phyloP scores from a whole-genome alignment of 1,139 yeast species.

The Pneumocystis oryctolagi region DNA sequence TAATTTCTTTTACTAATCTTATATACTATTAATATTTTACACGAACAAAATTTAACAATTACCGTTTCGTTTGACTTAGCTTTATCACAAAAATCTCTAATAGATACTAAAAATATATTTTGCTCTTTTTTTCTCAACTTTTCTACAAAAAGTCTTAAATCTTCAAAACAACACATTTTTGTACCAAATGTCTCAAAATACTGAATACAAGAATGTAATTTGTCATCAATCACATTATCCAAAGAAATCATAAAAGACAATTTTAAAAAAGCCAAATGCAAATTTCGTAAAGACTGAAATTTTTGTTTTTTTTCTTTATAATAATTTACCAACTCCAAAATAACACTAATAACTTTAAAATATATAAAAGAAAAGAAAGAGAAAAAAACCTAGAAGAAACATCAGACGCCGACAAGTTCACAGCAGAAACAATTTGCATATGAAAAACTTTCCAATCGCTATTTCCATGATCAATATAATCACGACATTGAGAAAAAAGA shows the following conservation, averaged over 20 bases:
- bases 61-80: background rate
- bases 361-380: background rate
- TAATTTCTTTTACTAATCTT: constrained; percentile 13
- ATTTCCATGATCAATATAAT: constrained; percentile 2
- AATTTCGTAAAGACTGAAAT: constrained; percentile 2
- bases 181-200: constrained; percentile 35
- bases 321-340: background rate
- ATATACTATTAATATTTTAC: background rate
- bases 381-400: background rate
- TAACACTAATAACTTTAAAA: background rate
- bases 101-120: constrained; percentile 7
- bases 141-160: constrained; percentile 31
- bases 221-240: background rate
- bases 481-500: constrained; percentile 1
- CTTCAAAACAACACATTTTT: constrained; percentile 50
- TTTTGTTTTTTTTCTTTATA: background rate
- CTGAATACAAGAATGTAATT: constrained; percentile 22
- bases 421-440: background rate
- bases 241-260: background rate
- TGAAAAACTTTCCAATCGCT: constrained; percentile 11
- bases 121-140: constrained; percentile 11
- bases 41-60: background rate
- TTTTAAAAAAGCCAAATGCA: background rate
- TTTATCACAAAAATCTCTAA: background rate
- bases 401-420: background rate